Evolutionary conservation across 352 stramenopile species (phyloP), one percentile per base, ranked within the genome.

Genomic region (Globisporangium barbulae): DNA sequence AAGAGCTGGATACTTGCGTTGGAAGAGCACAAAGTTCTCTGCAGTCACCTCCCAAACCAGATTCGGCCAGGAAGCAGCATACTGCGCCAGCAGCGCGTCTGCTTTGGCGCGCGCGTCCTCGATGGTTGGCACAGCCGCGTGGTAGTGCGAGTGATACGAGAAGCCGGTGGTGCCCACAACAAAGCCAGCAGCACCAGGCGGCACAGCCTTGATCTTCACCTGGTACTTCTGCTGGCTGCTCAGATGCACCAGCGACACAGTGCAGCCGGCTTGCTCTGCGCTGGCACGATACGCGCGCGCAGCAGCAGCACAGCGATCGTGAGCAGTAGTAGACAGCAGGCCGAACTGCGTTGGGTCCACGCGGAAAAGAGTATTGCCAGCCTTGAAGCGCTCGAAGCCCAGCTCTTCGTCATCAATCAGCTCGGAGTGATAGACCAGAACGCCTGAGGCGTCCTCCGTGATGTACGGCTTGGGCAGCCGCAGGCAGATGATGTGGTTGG

Each of bases 401-500:
- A 56, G 50, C 50, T 56, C 50, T 56, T 56, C 50, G 30, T 56
- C 50, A 17, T 42, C 30, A 56, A 56, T 28, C 50, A 56, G 30
- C 50, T 56, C 50, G 30, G 17, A 56, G 50, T 56, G 50, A 41
- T 41, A 56, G 50, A 56, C 50, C 50, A 56, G 30, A 56, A 56
- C 50, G 28, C 50, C 50, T 41, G 50, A 56, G 37, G 54, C 37
- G 35, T 50, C 54, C 22, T 60, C 54, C 10, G 22, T 37, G 54
- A 60, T 25, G 37, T 50, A 50, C 54, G 54, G 54, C 54, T 60
- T 60, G 22, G 54, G 54, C 54, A 60, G 19, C 54, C 54, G 54
- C 37, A 60, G 54, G 54, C 54, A 60, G 54, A 60, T 28, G 37
- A 60, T 60, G 54, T 60, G 54, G 37, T 60, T 60, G 31, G 54